phyloP scores from a whole-genome alignment of 2,329 filamentous ascomycete genomes.

The Talaromyces verruculosus region DNA sequence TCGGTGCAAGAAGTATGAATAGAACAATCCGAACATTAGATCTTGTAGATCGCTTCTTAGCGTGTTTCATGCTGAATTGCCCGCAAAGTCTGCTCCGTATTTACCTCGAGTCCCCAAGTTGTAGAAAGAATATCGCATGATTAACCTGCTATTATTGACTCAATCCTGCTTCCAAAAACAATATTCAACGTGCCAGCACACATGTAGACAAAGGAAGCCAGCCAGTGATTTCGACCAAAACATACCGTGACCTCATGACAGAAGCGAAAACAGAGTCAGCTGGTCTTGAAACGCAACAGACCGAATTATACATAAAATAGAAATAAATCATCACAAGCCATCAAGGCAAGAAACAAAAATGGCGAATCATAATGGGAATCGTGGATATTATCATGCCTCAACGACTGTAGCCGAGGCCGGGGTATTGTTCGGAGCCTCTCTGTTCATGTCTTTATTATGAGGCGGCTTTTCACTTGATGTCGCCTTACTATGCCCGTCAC shows the following conservation, averaged over 20 bases:
- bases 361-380: not conserved
- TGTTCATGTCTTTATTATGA: not conserved
- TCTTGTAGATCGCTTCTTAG: slow-evolving; percentile 9
- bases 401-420: not conserved
- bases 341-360: not conserved
- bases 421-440: not conserved
- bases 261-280: not conserved
- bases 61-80: slow-evolving; percentile 2
- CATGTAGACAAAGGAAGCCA: not conserved
- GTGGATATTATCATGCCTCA: slow-evolving; percentile 1
- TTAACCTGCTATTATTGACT: not conserved
- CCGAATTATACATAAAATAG: not conserved
- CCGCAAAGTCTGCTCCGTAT: not conserved
- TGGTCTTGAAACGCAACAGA: not conserved
- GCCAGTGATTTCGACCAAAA: not conserved
- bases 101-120: not conserved
- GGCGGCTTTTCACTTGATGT: slow-evolving; percentile 4
- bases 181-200: not conserved
- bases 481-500: not conserved
- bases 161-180: not conserved
- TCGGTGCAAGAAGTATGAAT: not conserved
- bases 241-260: not conserved
- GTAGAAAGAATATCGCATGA: not conserved
- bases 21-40: not conserved
- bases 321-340: not conserved